phyloP scores from a whole-genome alignment of 2,329 filamentous ascomycete species.

The Delphinella strobiligena region DNA sequence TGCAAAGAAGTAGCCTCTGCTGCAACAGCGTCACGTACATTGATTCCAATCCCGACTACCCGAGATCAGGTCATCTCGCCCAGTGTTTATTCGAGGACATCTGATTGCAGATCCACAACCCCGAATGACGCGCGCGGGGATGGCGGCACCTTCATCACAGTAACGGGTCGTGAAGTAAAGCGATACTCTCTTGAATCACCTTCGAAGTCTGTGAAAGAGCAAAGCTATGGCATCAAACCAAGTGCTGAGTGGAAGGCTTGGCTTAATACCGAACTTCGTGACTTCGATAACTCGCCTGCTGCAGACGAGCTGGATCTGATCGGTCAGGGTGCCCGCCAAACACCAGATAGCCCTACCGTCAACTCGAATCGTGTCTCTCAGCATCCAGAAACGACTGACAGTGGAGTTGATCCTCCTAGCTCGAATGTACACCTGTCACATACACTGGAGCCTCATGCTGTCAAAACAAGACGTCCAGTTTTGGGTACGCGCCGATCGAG shows the following conservation, averaged over 20 bases:
- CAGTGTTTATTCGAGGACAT: slow-evolving; percentile 34
- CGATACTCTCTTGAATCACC: slow-evolving; percentile 26
- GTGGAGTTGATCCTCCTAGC: not conserved
- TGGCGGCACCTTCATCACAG: slow-evolving; percentile 27
- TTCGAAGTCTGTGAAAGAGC: slow-evolving; percentile 10
- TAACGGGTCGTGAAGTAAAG: slow-evolving; percentile 31
- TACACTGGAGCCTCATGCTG: slow-evolving; percentile 5
- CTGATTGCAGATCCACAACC: slow-evolving; percentile 25
- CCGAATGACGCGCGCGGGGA: slow-evolving; percentile 16
- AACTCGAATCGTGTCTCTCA: not conserved
- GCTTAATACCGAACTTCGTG: slow-evolving; percentile 32
- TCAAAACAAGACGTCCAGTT: slow-evolving; percentile 12
- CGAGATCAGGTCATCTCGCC: slow-evolving; percentile 25
- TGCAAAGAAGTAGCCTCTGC: not conserved
- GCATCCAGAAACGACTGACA: slow-evolving; percentile 1
- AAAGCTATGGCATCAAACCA: slow-evolving; percentile 15
- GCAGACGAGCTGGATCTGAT: slow-evolving; percentile 20
- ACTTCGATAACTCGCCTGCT: slow-evolving; percentile 19
- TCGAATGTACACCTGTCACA: slow-evolving; percentile 8
- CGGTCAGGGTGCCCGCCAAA: not conserved
- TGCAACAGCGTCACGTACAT: slow-evolving; percentile 1
- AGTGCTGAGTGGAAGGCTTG: slow-evolving; percentile 36
- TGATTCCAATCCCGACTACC: slow-evolving; percentile 2
- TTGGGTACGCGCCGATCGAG: slow-evolving; percentile 15
- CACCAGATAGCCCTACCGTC: not conserved